phyloP scores from a whole-genome alignment of 164 flowering plant genomes.

The Stephania japonica region DNA sequence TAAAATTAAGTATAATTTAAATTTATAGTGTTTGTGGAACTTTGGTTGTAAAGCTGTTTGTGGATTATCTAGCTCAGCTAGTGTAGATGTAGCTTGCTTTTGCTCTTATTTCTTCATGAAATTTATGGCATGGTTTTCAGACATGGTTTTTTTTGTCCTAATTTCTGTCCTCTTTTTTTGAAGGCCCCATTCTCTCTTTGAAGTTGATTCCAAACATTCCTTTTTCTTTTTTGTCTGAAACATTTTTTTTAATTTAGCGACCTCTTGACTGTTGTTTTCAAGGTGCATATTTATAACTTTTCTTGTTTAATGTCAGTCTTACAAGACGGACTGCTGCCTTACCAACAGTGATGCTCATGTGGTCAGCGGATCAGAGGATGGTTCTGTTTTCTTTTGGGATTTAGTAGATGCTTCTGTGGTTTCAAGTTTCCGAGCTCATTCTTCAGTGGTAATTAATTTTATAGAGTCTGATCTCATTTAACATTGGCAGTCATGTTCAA shows the following conservation, averaged over 20 bases:
- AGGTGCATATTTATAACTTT: slow-evolving; percentile 2
- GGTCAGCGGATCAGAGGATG: slow-evolving; percentile 91
- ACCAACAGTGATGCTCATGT: slow-evolving; percentile 91
- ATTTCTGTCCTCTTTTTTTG: too few species aligned
- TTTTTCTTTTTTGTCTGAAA: background rate
- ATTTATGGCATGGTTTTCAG: too few species aligned
- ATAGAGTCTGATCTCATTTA: background rate
- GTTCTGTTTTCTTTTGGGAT: slow-evolving; percentile 89
- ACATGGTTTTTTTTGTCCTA: too few species aligned
- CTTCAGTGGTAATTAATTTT: slow-evolving; percentile 65
- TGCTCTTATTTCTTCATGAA: too few species aligned
- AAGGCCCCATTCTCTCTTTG: background rate
- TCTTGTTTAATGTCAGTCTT: slow-evolving; percentile 47
- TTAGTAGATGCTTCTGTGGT: slow-evolving; percentile 87
- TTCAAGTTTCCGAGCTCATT: slow-evolving; percentile 75
- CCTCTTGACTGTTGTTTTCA: background rate
- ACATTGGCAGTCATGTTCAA: background rate
- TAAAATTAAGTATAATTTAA: too few species aligned
- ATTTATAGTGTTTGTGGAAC: too few species aligned
- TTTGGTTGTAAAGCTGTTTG: too few species aligned
- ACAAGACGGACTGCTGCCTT: slow-evolving; percentile 91
- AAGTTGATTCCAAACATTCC: background rate
- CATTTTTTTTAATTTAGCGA: background rate
- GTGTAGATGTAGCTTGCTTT: too few species aligned
- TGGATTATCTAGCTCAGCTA: too few species aligned